Evolutionary conservation across 495 filamentous ascomycete genomes (phyloP).

Genomic region (Trichoderma parareesei): DNA sequence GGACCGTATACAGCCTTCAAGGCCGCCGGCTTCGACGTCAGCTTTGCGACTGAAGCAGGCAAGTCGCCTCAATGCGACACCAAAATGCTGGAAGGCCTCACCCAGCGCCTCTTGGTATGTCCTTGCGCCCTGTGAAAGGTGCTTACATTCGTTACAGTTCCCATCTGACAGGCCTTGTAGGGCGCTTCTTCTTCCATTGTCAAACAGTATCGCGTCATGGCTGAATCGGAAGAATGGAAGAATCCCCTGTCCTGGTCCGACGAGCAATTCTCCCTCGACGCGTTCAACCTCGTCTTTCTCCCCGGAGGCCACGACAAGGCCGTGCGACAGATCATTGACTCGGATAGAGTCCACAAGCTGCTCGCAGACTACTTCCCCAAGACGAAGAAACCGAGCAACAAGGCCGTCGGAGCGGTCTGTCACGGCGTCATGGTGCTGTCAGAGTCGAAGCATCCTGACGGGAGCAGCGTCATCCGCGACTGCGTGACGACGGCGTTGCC

Average conservation of each 20-base stretch:
- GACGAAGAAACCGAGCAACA: conserved; percentile 36
- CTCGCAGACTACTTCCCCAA: conserved; percentile 41
- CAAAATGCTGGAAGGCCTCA: conserved; percentile 44
- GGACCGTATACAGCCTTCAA: conserved; percentile 45
- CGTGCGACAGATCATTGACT: conserved; percentile 45
- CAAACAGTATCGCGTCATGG: conserved; percentile 36
- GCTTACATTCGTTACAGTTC: background rate
- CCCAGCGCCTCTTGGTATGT: conserved; percentile 43
- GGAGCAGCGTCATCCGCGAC: conserved; percentile 40
- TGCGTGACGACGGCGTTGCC: conserved; percentile 44
- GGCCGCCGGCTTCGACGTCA: conserved; percentile 39
- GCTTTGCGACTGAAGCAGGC: conserved; percentile 45
- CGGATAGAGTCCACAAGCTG: conserved; percentile 36
- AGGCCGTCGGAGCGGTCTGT: conserved; percentile 42
- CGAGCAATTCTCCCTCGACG: conserved; percentile 35
- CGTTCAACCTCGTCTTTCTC: conserved; percentile 42
- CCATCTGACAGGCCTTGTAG: conserved; percentile 19
- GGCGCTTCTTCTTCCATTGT: conserved; percentile 38
- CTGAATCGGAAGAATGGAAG: conserved; percentile 31
- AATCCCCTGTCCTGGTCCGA: conserved; percentile 39
- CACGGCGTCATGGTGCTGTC: conserved; percentile 48
- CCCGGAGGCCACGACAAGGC: conserved; percentile 49
- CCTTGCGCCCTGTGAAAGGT: conserved; percentile 1
- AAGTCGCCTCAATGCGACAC: conserved; percentile 41
- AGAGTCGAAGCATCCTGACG: conserved; percentile 31